These are phyloP conservation scores for Andrographis paniculata DNA, from an alignment of 305 asterid genomes.

Conservation along the genomic window DNA sequence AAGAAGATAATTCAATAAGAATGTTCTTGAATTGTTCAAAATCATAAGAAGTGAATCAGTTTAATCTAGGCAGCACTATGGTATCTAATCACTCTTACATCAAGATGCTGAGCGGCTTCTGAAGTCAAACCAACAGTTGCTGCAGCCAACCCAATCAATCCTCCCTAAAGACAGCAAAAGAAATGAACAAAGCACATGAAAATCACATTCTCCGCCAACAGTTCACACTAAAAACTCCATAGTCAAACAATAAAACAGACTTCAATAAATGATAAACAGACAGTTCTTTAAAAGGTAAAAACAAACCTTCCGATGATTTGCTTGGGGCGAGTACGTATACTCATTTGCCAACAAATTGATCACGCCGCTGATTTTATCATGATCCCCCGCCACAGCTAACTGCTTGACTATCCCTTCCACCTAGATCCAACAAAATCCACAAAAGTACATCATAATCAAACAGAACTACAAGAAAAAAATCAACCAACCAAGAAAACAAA, in stretches of 20 bases:
- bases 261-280: conserved; percentile 4
- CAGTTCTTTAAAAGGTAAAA: background rate
- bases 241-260: conserved; percentile 9
- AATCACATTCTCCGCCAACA: conserved; percentile 6
- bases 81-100: conserved; percentile 38
- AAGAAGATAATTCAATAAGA: too few relatives aligned
- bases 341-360: conserved; percentile 74
- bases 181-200: conserved; percentile 6
- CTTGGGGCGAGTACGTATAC: conserved; percentile 75
- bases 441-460: conserved; percentile 3
- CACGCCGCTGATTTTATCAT: conserved; percentile 68
- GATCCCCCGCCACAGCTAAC: conserved; percentile 59
- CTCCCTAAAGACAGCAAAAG: conserved; percentile 58
- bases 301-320: conserved; percentile 88
- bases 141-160: conserved; percentile 97
- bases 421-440: conserved; percentile 47
- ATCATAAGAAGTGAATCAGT: background rate
- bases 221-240: conserved; percentile 4
- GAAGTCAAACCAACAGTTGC: conserved; percentile 93
- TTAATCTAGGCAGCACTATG: conserved; percentile 1
- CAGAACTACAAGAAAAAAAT: conserved; percentile 6
- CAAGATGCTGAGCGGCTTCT: conserved; percentile 92
- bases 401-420: conserved; percentile 97
- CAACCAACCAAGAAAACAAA: conserved; percentile 6
- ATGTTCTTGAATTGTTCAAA: too few relatives aligned